These are phyloP conservation scores for Aristolochia contorta DNA, from an alignment of 164 flowering plant species.

Conservation along the genomic window DNA sequence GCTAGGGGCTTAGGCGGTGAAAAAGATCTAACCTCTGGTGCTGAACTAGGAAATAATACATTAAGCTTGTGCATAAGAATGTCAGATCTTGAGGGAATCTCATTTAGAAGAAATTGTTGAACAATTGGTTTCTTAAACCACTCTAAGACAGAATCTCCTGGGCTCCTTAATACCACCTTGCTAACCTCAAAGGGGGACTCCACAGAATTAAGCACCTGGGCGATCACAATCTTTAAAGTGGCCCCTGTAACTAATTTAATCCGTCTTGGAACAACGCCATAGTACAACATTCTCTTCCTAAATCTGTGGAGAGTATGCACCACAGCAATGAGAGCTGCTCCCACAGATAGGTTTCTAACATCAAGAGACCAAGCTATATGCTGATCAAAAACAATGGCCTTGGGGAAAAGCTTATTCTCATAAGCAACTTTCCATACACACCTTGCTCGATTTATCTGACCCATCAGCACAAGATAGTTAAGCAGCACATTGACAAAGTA, in stretches of 20 bases:
- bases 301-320: slow-evolving; percentile 95
- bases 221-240: slow-evolving; percentile 82
- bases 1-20: slow-evolving; percentile 75
- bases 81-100: slow-evolving; percentile 85
- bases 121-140: slow-evolving; percentile 99
- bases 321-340: slow-evolving; percentile 93
- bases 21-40: slow-evolving; percentile 80
- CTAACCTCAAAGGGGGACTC: slow-evolving; percentile 99
- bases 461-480: slow-evolving; percentile 94
- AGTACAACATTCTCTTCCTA: slow-evolving; percentile 91
- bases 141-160: slow-evolving; percentile 85
- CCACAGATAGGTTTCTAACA: slow-evolving; percentile 89
- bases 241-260: slow-evolving; percentile 95
- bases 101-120: slow-evolving; percentile 90
- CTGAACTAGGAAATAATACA: slow-evolving; percentile 78
- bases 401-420: slow-evolving; percentile 92
- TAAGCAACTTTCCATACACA: slow-evolving; percentile 98
- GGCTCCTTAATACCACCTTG: slow-evolving; percentile 88
- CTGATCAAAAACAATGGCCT: slow-evolving; percentile 96
- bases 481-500: slow-evolving; percentile 92
- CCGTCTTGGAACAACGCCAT: slow-evolving; percentile 89
- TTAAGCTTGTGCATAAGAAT: slow-evolving; percentile 94
- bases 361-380: slow-evolving; percentile 99
- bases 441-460: slow-evolving; percentile 92
- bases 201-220: slow-evolving; percentile 75